phyloP scores from a whole-genome alignment of 2,329 filamentous ascomycete genomes.

The Hymenoscyphus fraxineus region DNA sequence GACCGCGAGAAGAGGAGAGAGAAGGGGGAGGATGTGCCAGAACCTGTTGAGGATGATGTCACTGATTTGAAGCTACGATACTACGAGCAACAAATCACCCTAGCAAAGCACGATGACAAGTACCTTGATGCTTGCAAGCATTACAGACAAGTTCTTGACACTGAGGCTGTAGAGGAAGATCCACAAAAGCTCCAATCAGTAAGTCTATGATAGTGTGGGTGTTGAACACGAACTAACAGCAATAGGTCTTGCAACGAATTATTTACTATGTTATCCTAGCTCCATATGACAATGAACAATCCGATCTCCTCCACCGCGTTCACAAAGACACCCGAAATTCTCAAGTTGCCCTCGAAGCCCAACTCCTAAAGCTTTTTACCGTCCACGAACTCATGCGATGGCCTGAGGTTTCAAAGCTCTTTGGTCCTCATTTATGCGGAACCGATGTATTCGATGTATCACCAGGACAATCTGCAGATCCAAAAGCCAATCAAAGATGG shows the following conservation, averaged over 20 bases:
- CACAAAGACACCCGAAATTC: slow-evolving; percentile 78
- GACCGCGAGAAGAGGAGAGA: slow-evolving; percentile 82
- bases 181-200: slow-evolving; percentile 80
- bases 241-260: slow-evolving; percentile 81
- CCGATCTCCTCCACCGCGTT: slow-evolving; percentile 91
- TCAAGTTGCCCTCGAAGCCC: slow-evolving; percentile 73
- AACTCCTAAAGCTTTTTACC: slow-evolving; percentile 90
- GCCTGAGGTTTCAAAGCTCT: slow-evolving; percentile 87
- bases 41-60: slow-evolving; percentile 80
- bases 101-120: slow-evolving; percentile 95
- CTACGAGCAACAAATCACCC: slow-evolving; percentile 94
- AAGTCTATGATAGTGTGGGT: slow-evolving; percentile 38
- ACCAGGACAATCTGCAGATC: slow-evolving; percentile 62
- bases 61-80: slow-evolving; percentile 94
- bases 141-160: slow-evolving; percentile 94
- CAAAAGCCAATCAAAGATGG: slow-evolving; percentile 83
- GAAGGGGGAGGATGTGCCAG: slow-evolving; percentile 72
- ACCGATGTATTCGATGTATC: slow-evolving; percentile 85
- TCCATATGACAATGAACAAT: slow-evolving; percentile 97
- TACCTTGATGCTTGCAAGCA: slow-evolving; percentile 98
- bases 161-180: slow-evolving; percentile 90
- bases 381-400: slow-evolving; percentile 96
- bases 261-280: slow-evolving; percentile 97
- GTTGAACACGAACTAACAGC: slow-evolving; percentile 17
- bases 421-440: slow-evolving; percentile 79